These are phyloP conservation scores for Cydonia oblonga DNA, from an alignment of 331 rosid genomes.

Conservation along the genomic window DNA sequence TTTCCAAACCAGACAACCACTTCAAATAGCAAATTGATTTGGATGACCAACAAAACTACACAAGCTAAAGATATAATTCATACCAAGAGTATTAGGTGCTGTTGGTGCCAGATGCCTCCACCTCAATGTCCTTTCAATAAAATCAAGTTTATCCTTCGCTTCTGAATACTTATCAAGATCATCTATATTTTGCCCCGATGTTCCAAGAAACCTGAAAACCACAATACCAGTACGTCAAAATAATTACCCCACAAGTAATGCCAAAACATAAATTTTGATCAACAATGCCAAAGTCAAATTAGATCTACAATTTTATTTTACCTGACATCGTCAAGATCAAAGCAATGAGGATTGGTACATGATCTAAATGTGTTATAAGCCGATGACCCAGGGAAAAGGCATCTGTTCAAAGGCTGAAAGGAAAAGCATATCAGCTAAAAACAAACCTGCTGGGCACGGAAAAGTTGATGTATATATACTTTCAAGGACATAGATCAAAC, in stretches of 20 bases:
- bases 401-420: conserved; percentile 74
- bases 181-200: conserved; percentile 85
- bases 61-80: conserved; percentile 11
- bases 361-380: conserved; percentile 80
- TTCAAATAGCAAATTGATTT: neutral
- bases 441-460: neutral
- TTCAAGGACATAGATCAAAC: conserved; percentile 30
- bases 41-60: neutral
- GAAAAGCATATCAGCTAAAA: conserved; percentile 23
- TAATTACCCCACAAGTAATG: neutral
- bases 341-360: conserved; percentile 85
- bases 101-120: conserved; percentile 99
- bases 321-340: conserved; percentile 82
- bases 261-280: neutral
- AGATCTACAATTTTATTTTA: conserved; percentile 5
- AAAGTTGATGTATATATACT: neutral
- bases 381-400: conserved; percentile 93
- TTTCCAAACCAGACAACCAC: conserved; percentile 3
- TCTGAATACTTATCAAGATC: conserved; percentile 82
- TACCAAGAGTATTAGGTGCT: conserved; percentile 97
- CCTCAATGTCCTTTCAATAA: conserved; percentile 81
- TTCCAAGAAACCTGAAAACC: conserved; percentile 78
- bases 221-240: conserved; percentile 7
- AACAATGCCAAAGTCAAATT: neutral
- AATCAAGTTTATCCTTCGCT: conserved; percentile 72